These are phyloP conservation scores for Alloascoidea africana DNA, from an alignment of 805 yeast genomes.

Conservation along the genomic window DNA sequence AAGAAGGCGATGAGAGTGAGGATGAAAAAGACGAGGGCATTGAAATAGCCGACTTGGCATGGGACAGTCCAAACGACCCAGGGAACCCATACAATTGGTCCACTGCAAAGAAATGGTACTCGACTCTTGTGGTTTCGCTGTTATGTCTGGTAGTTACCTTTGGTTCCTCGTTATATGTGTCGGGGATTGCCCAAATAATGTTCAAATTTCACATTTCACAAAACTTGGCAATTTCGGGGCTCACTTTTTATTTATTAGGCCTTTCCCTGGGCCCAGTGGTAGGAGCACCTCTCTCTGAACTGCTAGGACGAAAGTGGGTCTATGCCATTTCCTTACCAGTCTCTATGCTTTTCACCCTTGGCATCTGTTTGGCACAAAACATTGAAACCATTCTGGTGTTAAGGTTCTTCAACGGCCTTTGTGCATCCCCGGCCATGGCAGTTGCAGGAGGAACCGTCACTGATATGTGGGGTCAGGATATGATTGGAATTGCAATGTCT, in stretches of 20 bases:
- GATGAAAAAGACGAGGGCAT: too few relatives aligned
- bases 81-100: constrained; percentile 21
- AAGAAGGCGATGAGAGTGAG: too few relatives aligned
- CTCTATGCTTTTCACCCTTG: constrained; percentile 33
- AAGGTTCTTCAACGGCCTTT: constrained; percentile 59
- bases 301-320: constrained; percentile 55
- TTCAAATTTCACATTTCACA: constrained; percentile 22
- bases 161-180: constrained; percentile 33
- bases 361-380: constrained; percentile 36
- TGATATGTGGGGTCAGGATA: constrained; percentile 58
- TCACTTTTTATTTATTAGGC: constrained; percentile 39
- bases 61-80: constrained; percentile 18
- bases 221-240: constrained; percentile 29
- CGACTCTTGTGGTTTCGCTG: constrained; percentile 14
- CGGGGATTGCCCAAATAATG: constrained; percentile 24
- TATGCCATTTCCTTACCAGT: constrained; percentile 34
- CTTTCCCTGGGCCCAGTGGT: constrained; percentile 53
- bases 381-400: constrained; percentile 47
- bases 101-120: constrained; percentile 20
- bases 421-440: constrained; percentile 73
- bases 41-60: constrained; percentile 4
- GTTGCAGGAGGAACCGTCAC: constrained; percentile 75
- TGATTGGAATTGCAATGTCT: constrained; percentile 60
- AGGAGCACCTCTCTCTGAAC: constrained; percentile 54
- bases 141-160: constrained; percentile 18